A percentile compares a stretch with the other conserved stretches of the same genome.
phyloP scores from a whole-genome alignment of 2,329 filamentous ascomycete species.

The Monilinia fructicola region DNA sequence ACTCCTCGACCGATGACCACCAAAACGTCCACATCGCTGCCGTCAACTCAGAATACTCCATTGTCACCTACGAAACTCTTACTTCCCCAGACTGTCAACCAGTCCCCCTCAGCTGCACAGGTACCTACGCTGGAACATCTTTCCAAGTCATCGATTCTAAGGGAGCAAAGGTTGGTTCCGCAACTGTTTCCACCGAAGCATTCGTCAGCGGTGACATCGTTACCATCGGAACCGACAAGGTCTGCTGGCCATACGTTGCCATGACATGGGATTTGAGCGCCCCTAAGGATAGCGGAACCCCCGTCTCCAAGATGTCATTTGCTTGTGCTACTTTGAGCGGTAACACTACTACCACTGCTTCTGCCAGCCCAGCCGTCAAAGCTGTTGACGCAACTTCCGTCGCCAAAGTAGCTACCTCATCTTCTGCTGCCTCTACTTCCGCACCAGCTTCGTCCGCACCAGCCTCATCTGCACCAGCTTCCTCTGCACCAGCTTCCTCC shows the following conservation, averaged over 20 bases:
- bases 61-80: constrained; percentile 63
- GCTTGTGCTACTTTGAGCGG: constrained; percentile 45
- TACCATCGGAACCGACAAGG: constrained; percentile 50
- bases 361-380: neutral
- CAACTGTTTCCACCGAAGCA: constrained; percentile 52
- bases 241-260: constrained; percentile 62
- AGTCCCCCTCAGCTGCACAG: constrained; percentile 59
- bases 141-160: constrained; percentile 56
- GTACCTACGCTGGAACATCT: constrained; percentile 57
- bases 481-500: neutral
- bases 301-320: constrained; percentile 50
- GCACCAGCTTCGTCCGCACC: neutral
- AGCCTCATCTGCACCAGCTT: neutral
- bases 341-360: neutral
- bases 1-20: constrained; percentile 50
- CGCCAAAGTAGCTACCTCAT: neutral
- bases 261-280: constrained; percentile 52
- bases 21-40: constrained; percentile 59
- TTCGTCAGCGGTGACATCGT: constrained; percentile 63
- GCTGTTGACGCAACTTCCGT: neutral
- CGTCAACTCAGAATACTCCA: constrained; percentile 52
- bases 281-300: constrained; percentile 31
- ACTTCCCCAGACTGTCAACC: constrained; percentile 54
- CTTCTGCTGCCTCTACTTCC: neutral
- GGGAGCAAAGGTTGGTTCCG: constrained; percentile 53